A percentile compares a stretch with the other conserved stretches of the same genome.
These are phyloP conservation scores for Maudiozyma pseudohumilis DNA, from an alignment of 805 yeast genomes.

Conservation along the genomic window DNA sequence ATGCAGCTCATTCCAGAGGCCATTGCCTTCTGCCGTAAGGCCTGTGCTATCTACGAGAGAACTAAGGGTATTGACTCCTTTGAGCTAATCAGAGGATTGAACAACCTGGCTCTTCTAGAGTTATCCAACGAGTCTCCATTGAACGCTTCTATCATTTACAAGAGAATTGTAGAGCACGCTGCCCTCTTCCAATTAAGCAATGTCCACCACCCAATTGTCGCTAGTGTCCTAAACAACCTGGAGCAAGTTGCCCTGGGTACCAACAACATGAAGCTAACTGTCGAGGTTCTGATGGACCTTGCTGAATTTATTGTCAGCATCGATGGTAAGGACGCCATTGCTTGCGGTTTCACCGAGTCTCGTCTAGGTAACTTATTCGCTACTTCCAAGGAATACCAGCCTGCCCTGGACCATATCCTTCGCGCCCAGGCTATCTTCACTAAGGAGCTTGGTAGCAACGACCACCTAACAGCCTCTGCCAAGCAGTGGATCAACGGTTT, in stretches of 20 bases:
- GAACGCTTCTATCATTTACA: conserved; percentile 53
- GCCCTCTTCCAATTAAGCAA: conserved; percentile 35
- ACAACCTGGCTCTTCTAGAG: conserved; percentile 70
- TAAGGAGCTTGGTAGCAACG: conserved; percentile 54
- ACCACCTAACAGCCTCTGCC: conserved; percentile 57
- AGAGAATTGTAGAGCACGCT: conserved; percentile 43
- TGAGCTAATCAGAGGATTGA: conserved; percentile 60
- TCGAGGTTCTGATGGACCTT: conserved; percentile 44
- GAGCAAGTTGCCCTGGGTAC: conserved; percentile 52
- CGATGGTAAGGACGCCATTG: conserved; percentile 51
- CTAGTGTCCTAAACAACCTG: conserved; percentile 41
- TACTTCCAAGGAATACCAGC: conserved; percentile 40
- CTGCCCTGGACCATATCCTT: conserved; percentile 46
- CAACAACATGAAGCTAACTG: conserved; percentile 45
- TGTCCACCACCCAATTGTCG: conserved; percentile 60
- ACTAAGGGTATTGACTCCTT: conserved; percentile 69
- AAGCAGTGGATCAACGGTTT: conserved; percentile 54
- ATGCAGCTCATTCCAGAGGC: conserved; percentile 50
- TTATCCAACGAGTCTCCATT: conserved; percentile 45
- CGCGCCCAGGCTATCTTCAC: conserved; percentile 50
- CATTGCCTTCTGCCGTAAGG: conserved; percentile 51
- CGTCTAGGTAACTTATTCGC: conserved; percentile 59
- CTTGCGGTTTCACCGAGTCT: conserved; percentile 56
- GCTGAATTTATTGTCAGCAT: conserved; percentile 39
- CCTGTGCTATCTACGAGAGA: conserved; percentile 70